Conservation (phyloP, 2,329 filamentous ascomycete genomes). For the Microcyclospora tardicrescens region DNA sequence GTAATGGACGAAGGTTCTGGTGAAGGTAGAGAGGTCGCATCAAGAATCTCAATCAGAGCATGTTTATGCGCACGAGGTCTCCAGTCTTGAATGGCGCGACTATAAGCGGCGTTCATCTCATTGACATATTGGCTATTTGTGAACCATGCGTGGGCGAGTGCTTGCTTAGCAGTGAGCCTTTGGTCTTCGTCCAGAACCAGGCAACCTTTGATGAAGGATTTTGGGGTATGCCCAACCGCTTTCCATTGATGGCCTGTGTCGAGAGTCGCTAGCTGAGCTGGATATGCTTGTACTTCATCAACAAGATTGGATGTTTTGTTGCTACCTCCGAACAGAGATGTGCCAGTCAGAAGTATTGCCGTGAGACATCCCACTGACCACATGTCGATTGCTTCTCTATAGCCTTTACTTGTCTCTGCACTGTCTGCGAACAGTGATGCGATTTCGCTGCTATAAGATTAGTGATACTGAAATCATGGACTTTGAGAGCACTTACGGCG, state of each 20-base stretch:
- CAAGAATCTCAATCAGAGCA: neutral
- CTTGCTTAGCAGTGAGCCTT: constrained; percentile 41
- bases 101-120: constrained; percentile 39
- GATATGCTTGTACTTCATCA: constrained; percentile 18
- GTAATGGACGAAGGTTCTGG: no score
- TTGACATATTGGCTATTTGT: constrained; percentile 34
- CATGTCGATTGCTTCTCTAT: constrained; percentile 47
- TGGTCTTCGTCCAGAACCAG: constrained; percentile 36
- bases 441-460: constrained; percentile 23
- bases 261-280: constrained; percentile 30
- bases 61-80: constrained; percentile 19
- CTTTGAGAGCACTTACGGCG: constrained; percentile 37
- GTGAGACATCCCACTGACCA: constrained; percentile 49
- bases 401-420: constrained; percentile 26
- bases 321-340: constrained; percentile 29
- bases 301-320: constrained; percentile 3
- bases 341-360: constrained; percentile 38
- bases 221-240: constrained; percentile 27
- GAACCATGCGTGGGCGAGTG: constrained; percentile 45
- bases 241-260: constrained; percentile 33
- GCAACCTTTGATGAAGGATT: constrained; percentile 41
- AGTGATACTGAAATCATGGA: constrained; percentile 1
- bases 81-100: constrained; percentile 38
- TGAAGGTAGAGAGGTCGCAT: no score
- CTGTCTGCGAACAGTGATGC: constrained; percentile 10